Evolutionary conservation across 208 protist species (phyloP), one percentile per base, ranked within the genome.

Genomic region (Kentomonas sorsogonicus): DNA sequence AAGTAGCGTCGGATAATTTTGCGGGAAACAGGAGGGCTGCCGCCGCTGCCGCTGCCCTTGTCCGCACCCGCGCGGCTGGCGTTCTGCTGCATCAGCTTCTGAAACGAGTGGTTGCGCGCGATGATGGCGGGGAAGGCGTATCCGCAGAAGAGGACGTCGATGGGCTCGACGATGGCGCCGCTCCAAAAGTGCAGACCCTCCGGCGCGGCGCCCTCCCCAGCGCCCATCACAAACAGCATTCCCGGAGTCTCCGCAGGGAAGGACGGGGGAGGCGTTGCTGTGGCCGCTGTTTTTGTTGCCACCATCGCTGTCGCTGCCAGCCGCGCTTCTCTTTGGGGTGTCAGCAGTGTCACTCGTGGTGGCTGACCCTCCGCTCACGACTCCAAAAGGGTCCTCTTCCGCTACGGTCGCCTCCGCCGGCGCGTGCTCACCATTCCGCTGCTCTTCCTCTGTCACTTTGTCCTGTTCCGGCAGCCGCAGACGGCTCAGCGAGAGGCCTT

Each of bases 141-240:
- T n/a, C n/a, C n/a, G n/a, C n/a, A 69, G 39, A 91, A 91, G 23
- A 82, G 64, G 4, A 94, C 71, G 40, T 94, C 87, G 54, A 94
- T 88, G 23, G 83, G 65, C 30, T 80, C 68, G 22, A 44, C 52
- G 27, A 94, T 94, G 22, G 78, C 87, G 1, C 87, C 87, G 43
- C 83, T 91, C 84, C 87, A 94, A 61, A 94, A 94, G 63, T 56
- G 45, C 11, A 91, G 63, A 30, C 64, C 68, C 25, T 72, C 59
- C 43, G 69, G 41, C 18, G 51, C 46, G 9, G 47, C 48, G n/a
- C 70, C 40, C 26, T 36, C 20, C 15, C 61, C 31, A 40, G 57
- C 25, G 39, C 69, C 60, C 68, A 81, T 79, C 52, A 69, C 69
- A 60, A 77, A 93, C 23, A 87, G 58, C 79, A 87, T 87, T 10